Conservation (phyloP, 2,329 filamentous ascomycete species). For the Colletotrichum sp. region DNA sequence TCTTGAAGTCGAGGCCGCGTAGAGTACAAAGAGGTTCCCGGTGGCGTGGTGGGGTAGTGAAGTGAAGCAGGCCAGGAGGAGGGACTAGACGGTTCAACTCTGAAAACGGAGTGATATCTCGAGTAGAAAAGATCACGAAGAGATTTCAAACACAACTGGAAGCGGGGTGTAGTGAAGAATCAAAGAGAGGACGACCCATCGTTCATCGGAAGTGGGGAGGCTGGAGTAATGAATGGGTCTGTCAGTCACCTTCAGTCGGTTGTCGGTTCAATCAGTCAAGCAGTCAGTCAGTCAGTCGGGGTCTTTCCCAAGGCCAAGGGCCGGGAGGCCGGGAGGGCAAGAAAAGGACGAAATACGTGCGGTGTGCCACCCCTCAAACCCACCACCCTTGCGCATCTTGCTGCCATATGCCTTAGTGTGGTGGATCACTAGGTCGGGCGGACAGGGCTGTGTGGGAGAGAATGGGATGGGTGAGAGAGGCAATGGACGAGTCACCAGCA, state of each 20-base stretch:
- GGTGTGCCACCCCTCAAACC: neutral
- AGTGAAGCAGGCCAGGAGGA: neutral
- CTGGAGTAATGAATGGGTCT: neutral
- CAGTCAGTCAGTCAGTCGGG: neutral
- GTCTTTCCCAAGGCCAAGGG: neutral
- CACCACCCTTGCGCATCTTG: neutral
- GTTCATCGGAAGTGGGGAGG: slow-evolving; percentile 3
- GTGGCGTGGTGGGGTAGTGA: neutral
- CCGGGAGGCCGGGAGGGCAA: neutral
- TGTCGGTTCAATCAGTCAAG: neutral
- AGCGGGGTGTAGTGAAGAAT: slow-evolving; percentile 4
- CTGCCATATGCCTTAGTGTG: neutral
- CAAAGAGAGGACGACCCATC: neutral
- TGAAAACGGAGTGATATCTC: neutral
- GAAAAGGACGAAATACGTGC: neutral
- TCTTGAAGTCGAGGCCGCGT: neutral
- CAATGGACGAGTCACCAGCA: neutral
- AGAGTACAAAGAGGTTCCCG: neutral
- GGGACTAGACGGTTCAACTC: neutral
- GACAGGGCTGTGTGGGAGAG: neutral
- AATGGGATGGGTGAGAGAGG: neutral
- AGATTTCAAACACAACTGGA: neutral
- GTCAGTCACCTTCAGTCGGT: neutral
- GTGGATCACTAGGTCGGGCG: neutral
- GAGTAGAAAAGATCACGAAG: neutral